Evolutionary conservation across 768 basidiomycete species (phyloP).

Genomic region (Tephrocybe sp.): DNA sequence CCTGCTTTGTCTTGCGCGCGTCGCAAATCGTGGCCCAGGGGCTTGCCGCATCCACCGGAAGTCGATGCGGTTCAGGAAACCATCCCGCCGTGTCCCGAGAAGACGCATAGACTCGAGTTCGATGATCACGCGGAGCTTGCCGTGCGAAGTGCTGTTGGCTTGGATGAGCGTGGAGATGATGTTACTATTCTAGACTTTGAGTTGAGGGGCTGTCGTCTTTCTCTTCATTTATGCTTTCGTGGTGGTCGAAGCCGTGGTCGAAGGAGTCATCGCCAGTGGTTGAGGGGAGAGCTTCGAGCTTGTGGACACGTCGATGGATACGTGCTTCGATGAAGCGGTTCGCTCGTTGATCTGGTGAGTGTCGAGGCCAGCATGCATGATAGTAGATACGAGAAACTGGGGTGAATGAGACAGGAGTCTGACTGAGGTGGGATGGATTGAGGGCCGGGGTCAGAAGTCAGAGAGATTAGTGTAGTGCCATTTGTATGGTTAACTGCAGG

Average conservation of each 20-base stretch:
- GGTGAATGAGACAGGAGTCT: conserved; percentile 78
- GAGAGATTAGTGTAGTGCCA: conserved; percentile 37
- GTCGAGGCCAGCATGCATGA: conserved; percentile 91
- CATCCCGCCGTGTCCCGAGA: conserved; percentile 85
- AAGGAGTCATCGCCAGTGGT: conserved; percentile 80
- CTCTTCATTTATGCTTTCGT: conserved; percentile 39
- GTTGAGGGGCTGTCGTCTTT: conserved; percentile 36
- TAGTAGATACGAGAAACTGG: conserved; percentile 77
- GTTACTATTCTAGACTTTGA: conserved; percentile 24
- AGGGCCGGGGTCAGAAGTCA: conserved; percentile 49
- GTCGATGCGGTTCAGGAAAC: conserved; percentile 88
- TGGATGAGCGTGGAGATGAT: conserved; percentile 38
- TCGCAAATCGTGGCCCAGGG: conserved; percentile 85
- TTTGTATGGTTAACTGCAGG: conserved; percentile 47
- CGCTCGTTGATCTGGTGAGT: conserved; percentile 91
- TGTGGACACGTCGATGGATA: conserved; percentile 82
- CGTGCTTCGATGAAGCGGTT: conserved; percentile 86
- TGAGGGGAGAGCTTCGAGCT: conserved; percentile 77
- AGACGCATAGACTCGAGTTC: conserved; percentile 90
- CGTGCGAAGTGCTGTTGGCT: conserved; percentile 64
- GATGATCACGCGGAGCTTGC: conserved; percentile 86
- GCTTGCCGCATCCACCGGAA: conserved; percentile 87
- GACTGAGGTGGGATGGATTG: conserved; percentile 53
- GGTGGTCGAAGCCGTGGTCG: conserved; percentile 40
- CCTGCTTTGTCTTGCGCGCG: conserved; percentile 82